Percentiles rank a stretch among this genome's conserved stretches.
Conservation (phyloP, 345 rosid genomes). For the Isatis tinctoria region DNA sequence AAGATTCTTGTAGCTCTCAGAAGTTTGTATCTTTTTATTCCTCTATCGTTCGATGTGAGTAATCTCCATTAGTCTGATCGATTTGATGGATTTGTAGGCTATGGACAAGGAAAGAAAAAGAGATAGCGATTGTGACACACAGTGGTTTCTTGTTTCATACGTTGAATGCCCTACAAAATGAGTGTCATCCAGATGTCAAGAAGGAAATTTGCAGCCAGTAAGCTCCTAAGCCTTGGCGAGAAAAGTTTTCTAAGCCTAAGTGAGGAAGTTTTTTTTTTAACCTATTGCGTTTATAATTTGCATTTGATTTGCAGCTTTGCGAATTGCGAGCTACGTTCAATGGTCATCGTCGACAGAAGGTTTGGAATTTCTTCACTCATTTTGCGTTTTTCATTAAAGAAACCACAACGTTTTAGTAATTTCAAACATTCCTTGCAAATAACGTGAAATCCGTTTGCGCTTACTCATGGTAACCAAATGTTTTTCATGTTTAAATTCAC, state of each 20-base stretch:
- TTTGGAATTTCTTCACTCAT: constrained; percentile 25
- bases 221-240: constrained; percentile 19
- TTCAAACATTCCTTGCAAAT: not conserved
- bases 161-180: constrained; percentile 61
- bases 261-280: not conserved
- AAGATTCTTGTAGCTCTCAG: not conserved
- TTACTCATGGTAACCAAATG: not conserved
- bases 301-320: constrained; percentile 60
- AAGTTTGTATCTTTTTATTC: constrained; percentile 1
- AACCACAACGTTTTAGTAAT: not conserved
- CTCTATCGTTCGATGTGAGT: not conserved
- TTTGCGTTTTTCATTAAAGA: not conserved
- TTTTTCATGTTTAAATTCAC: constrained; percentile 1
- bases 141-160: constrained; percentile 91
- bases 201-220: constrained; percentile 75
- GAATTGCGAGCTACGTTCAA: constrained; percentile 94
- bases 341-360: constrained; percentile 83
- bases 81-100: constrained; percentile 48
- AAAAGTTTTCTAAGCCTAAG: too few species aligned
- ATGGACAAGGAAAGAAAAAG: constrained; percentile 94
- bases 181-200: constrained; percentile 73
- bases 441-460: not conserved
- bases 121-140: constrained; percentile 96
- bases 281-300: not conserved
- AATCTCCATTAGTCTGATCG: not conserved